Conservation (phyloP, 2,329 filamentous ascomycete genomes). For the Trichoderma polysporum region DNA sequence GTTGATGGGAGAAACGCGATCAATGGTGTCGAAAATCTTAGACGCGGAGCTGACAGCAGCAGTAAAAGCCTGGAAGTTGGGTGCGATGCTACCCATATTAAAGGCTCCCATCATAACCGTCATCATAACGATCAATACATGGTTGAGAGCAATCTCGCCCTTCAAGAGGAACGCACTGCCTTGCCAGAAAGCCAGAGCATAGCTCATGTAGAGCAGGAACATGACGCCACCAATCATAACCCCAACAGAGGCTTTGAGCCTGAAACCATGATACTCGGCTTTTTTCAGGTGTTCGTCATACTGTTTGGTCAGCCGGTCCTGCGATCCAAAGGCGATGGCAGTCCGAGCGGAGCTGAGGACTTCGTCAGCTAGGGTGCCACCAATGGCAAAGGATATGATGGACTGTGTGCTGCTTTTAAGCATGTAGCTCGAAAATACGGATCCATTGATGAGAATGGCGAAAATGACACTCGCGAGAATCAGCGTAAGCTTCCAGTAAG, state of each 20-base stretch:
- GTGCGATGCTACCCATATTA: constrained; percentile 81
- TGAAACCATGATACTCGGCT: constrained; percentile 75
- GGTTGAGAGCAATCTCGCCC: constrained; percentile 63
- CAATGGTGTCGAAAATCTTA: constrained; percentile 94
- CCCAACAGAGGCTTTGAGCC: constrained; percentile 69
- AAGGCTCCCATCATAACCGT: constrained; percentile 92
- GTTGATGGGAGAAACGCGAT: constrained; percentile 81
- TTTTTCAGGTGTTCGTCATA: constrained; percentile 74
- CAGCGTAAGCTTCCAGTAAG: constrained; percentile 89
- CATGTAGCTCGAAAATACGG: constrained; percentile 68
- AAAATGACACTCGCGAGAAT: constrained; percentile 82
- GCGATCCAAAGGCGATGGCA: constrained; percentile 87
- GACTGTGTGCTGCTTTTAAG: constrained; percentile 78
- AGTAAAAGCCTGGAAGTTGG: constrained; percentile 83
- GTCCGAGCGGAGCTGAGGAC: constrained; percentile 93
- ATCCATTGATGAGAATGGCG: constrained; percentile 77
- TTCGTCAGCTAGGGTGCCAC: constrained; percentile 88
- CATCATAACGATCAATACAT: constrained; percentile 83
- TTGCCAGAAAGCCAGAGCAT: constrained; percentile 86
- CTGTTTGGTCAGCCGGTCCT: constrained; percentile 83
- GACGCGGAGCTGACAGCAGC: constrained; percentile 78
- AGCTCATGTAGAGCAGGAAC: constrained; percentile 80
- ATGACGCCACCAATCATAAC: constrained; percentile 85
- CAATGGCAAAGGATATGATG: constrained; percentile 75
- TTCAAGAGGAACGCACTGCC: constrained; percentile 72